Evolutionary conservation across 1,284 basidiomycete genomes (phyloP).

Genomic region (Moesziomyces aphidis): DNA sequence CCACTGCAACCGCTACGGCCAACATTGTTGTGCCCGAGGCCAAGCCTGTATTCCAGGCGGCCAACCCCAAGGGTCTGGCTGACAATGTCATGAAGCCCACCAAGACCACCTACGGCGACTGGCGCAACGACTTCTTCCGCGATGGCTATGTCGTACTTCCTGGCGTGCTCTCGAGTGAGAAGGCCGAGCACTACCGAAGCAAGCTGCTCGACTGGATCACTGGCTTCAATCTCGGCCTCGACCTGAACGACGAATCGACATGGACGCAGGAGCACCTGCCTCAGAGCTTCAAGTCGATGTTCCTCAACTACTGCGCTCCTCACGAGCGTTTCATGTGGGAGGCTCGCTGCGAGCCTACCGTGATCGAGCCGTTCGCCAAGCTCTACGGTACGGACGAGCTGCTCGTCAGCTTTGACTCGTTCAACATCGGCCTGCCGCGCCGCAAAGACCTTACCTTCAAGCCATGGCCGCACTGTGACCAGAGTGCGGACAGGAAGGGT

Average conservation of each 20-base stretch:
- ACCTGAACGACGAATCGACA: slow-evolving; percentile 67
- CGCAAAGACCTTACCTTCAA: slow-evolving; percentile 23
- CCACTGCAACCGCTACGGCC: slow-evolving; percentile 5
- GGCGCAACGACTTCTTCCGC: slow-evolving; percentile 16
- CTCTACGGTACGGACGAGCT: slow-evolving; percentile 70
- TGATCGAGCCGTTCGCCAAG: slow-evolving; percentile 67
- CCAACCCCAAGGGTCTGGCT: neutral
- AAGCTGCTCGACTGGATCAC: slow-evolving; percentile 67
- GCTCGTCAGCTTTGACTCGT: slow-evolving; percentile 63
- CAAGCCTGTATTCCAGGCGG: slow-evolving; percentile 3
- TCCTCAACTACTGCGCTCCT: slow-evolving; percentile 62
- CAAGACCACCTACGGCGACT: slow-evolving; percentile 9
- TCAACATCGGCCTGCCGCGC: slow-evolving; percentile 13
- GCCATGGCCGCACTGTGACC: slow-evolving; percentile 69
- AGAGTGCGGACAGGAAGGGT: slow-evolving; percentile 64
- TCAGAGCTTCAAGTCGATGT: slow-evolving; percentile 54
- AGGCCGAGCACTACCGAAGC: slow-evolving; percentile 62
- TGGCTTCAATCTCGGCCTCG: slow-evolving; percentile 67
- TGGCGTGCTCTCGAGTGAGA: slow-evolving; percentile 59
- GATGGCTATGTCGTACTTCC: slow-evolving; percentile 66
- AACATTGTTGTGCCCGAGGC: neutral
- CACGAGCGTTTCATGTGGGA: slow-evolving; percentile 70
- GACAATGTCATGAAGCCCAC: slow-evolving; percentile 1
- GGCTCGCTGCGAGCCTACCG: slow-evolving; percentile 65
- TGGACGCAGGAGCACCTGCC: slow-evolving; percentile 67